phyloP scores from a whole-genome alignment of 2,329 filamentous ascomycete genomes.

The Diaporthe ilicicola region DNA sequence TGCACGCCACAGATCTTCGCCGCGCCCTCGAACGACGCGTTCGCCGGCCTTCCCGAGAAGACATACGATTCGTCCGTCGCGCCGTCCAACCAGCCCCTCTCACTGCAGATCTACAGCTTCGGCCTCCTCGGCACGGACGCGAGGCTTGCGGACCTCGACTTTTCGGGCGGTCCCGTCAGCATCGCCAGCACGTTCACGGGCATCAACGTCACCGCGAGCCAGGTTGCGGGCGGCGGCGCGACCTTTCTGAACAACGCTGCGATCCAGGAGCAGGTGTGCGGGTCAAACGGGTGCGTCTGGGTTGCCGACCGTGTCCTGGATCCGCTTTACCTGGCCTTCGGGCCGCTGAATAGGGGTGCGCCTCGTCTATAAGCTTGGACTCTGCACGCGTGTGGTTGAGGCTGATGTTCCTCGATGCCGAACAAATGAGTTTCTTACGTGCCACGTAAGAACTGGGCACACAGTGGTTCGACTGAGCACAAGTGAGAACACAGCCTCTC shows the following conservation, averaged over 20 bases:
- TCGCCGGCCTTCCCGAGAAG: not conserved
- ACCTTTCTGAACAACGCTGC: conserved; percentile 10
- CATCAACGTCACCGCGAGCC: conserved; percentile 16
- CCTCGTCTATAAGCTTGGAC: too few relatives aligned
- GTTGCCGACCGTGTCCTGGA: not conserved
- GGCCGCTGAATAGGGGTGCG: not conserved
- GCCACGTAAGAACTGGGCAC: not conserved
- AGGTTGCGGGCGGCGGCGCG: not conserved
- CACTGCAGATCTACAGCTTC: conserved; percentile 13
- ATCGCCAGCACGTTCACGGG: conserved; percentile 6
- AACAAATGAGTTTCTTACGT: not conserved
- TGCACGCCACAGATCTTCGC: conserved; percentile 2
- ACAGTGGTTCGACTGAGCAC: not conserved
- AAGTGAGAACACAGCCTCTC: not conserved
- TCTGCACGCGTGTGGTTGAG: too few relatives aligned
- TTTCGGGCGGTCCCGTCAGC: not conserved
- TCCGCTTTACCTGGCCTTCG: conserved; percentile 24
- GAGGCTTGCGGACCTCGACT: conserved; percentile 4
- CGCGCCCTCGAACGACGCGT: conserved; percentile 18
- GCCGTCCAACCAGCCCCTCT: conserved; percentile 23
- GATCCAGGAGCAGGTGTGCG: conserved; percentile 15
- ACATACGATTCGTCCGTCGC: not conserved
- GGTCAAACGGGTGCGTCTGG: conserved; percentile 17
- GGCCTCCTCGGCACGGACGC: not conserved
- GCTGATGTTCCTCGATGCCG: not conserved